Conservation (phyloP, 2,329 filamentous ascomycete species). For the Pseudogymnoascus destructans region DNA sequence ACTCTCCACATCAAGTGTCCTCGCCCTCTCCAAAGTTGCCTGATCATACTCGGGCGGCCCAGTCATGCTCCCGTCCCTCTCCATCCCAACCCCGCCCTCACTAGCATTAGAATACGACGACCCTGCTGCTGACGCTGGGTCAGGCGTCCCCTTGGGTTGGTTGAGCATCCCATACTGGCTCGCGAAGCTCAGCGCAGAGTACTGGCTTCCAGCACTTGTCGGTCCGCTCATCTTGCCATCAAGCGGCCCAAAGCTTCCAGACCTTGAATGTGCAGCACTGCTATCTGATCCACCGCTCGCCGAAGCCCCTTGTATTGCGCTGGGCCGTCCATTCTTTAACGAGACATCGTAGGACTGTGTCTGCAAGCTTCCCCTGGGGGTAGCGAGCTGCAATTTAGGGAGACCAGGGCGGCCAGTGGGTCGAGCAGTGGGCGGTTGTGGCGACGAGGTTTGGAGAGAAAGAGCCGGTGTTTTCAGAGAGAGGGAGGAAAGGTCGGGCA, state of each 20-base stretch:
- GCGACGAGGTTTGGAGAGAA: constrained; percentile 27
- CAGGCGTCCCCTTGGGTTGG: constrained; percentile 56
- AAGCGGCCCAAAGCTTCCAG: constrained; percentile 67
- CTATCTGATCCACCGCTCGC: constrained; percentile 68
- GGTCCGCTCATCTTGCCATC: constrained; percentile 70
- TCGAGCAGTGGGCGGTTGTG: constrained; percentile 32
- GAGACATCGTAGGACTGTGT: constrained; percentile 49
- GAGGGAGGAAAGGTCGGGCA: constrained; percentile 21
- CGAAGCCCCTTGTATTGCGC: constrained; percentile 38
- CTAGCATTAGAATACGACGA: constrained; percentile 72
- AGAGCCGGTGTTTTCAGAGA: constrained; percentile 18
- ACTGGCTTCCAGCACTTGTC: constrained; percentile 76
- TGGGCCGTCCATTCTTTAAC: constrained; percentile 22
- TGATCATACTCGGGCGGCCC: constrained; percentile 67
- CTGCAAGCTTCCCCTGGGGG: constrained; percentile 70
- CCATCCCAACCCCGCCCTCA: constrained; percentile 64
- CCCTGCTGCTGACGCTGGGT: constrained; percentile 78
- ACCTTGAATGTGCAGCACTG: constrained; percentile 65
- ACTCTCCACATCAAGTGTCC: constrained; percentile 81
- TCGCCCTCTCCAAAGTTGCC: constrained; percentile 66
- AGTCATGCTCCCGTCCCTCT: constrained; percentile 69
- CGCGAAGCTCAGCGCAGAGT: constrained; percentile 70
- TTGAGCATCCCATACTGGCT: constrained; percentile 39
- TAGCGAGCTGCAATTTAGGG: constrained; percentile 73
- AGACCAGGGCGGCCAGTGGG: constrained; percentile 38